Evolutionary conservation across 768 basidiomycete species (phyloP).

Genomic region (Auricularia cornea): DNA sequence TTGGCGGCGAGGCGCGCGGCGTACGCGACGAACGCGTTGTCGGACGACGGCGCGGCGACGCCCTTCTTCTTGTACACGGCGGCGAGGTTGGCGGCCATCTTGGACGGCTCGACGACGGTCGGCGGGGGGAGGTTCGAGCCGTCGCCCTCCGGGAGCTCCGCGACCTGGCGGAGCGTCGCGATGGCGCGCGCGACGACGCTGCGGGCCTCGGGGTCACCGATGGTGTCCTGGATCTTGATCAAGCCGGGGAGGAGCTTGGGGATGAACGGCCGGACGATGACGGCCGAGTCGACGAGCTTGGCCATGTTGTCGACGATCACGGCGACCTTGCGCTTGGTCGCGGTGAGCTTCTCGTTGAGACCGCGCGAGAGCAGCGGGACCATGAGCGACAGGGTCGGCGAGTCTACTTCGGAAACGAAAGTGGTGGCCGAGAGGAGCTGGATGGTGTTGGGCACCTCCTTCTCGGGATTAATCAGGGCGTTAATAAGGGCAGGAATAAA

Average conservation of each 20-base stretch:
- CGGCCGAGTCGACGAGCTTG: slow-evolving; percentile 90
- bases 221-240: slow-evolving; percentile 88
- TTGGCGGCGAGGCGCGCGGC: slow-evolving; percentile 73
- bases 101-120: slow-evolving; percentile 63
- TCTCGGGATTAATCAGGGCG: slow-evolving; percentile 96
- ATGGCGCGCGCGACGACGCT: slow-evolving; percentile 86
- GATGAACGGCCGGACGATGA: slow-evolving; percentile 94
- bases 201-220: slow-evolving; percentile 98
- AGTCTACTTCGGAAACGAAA: slow-evolving; percentile 99
- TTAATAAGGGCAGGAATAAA: slow-evolving; percentile 98
- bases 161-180: slow-evolving; percentile 90
- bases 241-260: slow-evolving; percentile 92
- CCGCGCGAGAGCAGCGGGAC: slow-evolving; percentile 92
- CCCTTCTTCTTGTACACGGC: slow-evolving; percentile 82
- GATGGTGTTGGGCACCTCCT: slow-evolving; percentile 96
- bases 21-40: slow-evolving; percentile 54
- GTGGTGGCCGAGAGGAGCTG: slow-evolving; percentile 94
- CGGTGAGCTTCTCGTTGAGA: slow-evolving; percentile 87
- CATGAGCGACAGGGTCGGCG: slow-evolving; percentile 94
- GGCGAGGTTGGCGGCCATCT: slow-evolving; percentile 57
- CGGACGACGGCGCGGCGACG: slow-evolving; percentile 44
- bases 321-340: slow-evolving; percentile 95
- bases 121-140: slow-evolving; percentile 87
- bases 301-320: slow-evolving; percentile 99
- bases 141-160: slow-evolving; percentile 82